Base-by-base conservation (phyloP, 202 grass and related monocot genomes). In the Schoenoplectus tabernaemontani region DNA sequence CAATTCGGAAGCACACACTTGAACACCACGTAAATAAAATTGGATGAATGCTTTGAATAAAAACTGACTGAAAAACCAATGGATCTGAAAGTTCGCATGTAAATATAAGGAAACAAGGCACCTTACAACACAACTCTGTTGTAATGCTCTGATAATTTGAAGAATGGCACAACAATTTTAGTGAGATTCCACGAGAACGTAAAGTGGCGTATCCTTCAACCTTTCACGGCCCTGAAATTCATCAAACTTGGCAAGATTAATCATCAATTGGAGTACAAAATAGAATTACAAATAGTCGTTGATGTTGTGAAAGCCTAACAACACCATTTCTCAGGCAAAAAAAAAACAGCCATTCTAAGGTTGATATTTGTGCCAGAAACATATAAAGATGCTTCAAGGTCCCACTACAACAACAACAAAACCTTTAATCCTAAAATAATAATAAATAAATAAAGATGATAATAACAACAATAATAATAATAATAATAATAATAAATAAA, bases 171-270 rank as follows among this genome's bases (percentile, higher is more conserved):
- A 17, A 24, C 34, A 19, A 24, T 36, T 64, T 79, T 63, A 86
- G 19, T 60, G 68, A 46, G 80, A 86, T 81, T 89, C 80, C 53
- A 85, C 71, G 42, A 80, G 83, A 12, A 80, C 57, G 38, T 68
- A 85, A 8, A 89, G 73, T 5, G 80, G 83, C 12, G 78, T 89
- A 70, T 70, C 79, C 20, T 89, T 83, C 63, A 89, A 78, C 73
- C 64, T 83, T 28, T 85, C 87, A 16, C 87, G 87, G 2, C 87
- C 87, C 87, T 89, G 83, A 36, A 76, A 73, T 62, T 70, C 8
- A 77, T 61, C 3, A 51, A 51, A 32, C 1, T 33, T 0, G 2
- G 26, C 23, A 50, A 4, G 36, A 51, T 51, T 32, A n/a, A n/a
- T 51, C 12, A 8, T 72, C 1, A 47, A 26, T 72, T 11, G 42